These are phyloP conservation scores for Tylopilus subfusipes DNA, from an alignment of 768 basidiomycete genomes.

Conservation along the genomic window DNA sequence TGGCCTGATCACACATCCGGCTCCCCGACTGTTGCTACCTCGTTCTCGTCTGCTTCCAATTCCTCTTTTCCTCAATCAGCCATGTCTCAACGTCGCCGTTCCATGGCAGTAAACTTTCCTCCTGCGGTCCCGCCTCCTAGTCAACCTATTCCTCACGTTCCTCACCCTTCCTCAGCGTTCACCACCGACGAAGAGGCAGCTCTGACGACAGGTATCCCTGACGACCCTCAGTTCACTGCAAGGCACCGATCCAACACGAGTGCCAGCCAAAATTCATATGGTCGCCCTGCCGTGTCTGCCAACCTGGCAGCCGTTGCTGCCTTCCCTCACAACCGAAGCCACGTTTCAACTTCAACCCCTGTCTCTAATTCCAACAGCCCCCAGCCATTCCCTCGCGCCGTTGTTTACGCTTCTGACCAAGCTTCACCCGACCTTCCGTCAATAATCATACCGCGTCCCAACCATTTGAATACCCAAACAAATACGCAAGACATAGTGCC, in stretches of 20 bases:
- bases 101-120: conserved; percentile 58
- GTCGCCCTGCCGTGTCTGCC: conserved; percentile 42
- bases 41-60: conserved; percentile 33
- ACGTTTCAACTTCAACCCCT: conserved; percentile 27
- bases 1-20: conserved; percentile 30
- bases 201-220: conserved; percentile 23
- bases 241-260: conserved; percentile 38
- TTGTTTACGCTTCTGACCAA: conserved; percentile 36
- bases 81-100: conserved; percentile 55
- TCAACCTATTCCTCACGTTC: conserved; percentile 70
- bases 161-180: conserved; percentile 30
- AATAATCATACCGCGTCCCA: conserved; percentile 44
- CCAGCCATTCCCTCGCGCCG: conserved; percentile 19
- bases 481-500: conserved; percentile 39
- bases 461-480: conserved; percentile 18
- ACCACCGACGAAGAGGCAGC: conserved; percentile 19
- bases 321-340: conserved; percentile 53
- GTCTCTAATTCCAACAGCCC: conserved; percentile 28
- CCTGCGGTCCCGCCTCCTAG: conserved; percentile 71
- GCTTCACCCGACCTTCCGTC: conserved; percentile 58
- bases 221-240: conserved; percentile 28
- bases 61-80: conserved; percentile 31
- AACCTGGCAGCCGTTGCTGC: conserved; percentile 57
- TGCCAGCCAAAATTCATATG: conserved; percentile 26
- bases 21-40: conserved; percentile 21